Conservation (phyloP, 1,139 yeast species). For the Candida gigantensis region DNA sequence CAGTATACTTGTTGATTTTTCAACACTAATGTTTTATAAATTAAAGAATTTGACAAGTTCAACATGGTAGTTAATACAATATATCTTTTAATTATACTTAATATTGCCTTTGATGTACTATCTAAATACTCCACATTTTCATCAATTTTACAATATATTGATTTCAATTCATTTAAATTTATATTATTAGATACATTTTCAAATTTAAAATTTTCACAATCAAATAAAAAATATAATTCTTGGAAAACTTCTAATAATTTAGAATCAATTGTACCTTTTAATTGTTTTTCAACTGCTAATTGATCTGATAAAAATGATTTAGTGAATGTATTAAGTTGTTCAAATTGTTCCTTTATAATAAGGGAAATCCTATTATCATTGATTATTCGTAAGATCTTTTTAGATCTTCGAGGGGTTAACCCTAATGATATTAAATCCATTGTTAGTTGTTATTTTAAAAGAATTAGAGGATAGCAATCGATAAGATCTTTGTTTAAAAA, state of each 20-base stretch:
- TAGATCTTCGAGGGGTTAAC: conserved; percentile 12
- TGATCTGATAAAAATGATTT: conserved; percentile 13
- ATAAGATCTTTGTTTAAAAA: neutral
- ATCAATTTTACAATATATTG: conserved; percentile 13
- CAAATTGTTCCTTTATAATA: conserved; percentile 13
- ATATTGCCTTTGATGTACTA: conserved; percentile 9
- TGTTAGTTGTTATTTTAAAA: conserved; percentile 12
- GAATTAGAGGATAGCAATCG: no score
- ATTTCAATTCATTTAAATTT: conserved; percentile 16
- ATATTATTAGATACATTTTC: conserved; percentile 16
- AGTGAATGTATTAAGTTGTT: conserved; percentile 14
- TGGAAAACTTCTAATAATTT: conserved; percentile 27
- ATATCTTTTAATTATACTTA: conserved; percentile 26
- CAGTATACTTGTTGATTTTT: conserved; percentile 41
- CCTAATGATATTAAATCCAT: conserved; percentile 20
- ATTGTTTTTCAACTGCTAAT: conserved; percentile 13
- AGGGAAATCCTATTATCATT: conserved; percentile 18
- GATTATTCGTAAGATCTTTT: conserved; percentile 14
- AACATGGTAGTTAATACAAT: conserved; percentile 26
- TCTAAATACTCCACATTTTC: neutral
- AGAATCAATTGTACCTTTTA: conserved; percentile 23
- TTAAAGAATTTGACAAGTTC: conserved; percentile 34
- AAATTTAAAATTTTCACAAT: conserved; percentile 26
- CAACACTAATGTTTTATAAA: conserved; percentile 36
- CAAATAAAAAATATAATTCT: conserved; percentile 24